These are phyloP conservation scores for Azolla pinnata DNA, from an alignment of 75 land plant genomes.

Conservation along the genomic window DNA sequence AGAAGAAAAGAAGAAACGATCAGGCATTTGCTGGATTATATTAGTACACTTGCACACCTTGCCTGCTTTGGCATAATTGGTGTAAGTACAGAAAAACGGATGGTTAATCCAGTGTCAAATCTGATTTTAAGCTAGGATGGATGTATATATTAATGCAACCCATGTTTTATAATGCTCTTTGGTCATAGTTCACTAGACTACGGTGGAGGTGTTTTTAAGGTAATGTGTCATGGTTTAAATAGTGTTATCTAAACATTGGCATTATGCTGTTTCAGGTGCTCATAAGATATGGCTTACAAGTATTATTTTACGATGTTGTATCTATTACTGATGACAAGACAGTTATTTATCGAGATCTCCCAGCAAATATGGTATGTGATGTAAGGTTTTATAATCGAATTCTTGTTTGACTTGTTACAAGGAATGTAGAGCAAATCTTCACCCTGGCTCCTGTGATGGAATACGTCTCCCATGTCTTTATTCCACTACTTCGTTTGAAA, in stretches of 20 bases:
- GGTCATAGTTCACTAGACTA: too few relatives aligned
- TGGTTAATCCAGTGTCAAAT: not conserved
- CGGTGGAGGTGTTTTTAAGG: too few relatives aligned
- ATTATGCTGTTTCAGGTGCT: conserved; percentile 36
- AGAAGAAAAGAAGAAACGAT: not conserved
- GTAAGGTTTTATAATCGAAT: conserved; percentile 9
- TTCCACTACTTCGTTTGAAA: not conserved
- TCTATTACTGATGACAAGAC: conserved; percentile 41
- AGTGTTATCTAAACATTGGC: not conserved
- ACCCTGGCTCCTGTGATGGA: not conserved
- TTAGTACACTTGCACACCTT: conserved; percentile 20
- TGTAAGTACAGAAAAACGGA: conserved; percentile 10
- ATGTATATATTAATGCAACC: too few relatives aligned
- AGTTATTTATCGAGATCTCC: conserved; percentile 51
- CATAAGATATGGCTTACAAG: conserved; percentile 56
- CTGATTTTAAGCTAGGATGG: too few relatives aligned
- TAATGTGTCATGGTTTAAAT: not conserved
- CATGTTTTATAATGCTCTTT: too few relatives aligned
- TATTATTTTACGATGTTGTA: conserved; percentile 49
- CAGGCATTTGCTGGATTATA: conserved; percentile 7
- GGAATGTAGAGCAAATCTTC: not conserved
- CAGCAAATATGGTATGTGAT: conserved; percentile 52
- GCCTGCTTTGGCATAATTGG: conserved; percentile 29
- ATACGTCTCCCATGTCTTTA: not conserved
- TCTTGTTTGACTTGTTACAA: not conserved